phyloP scores from a whole-genome alignment of 441 rosid genomes.

The Viola pubescens region DNA sequence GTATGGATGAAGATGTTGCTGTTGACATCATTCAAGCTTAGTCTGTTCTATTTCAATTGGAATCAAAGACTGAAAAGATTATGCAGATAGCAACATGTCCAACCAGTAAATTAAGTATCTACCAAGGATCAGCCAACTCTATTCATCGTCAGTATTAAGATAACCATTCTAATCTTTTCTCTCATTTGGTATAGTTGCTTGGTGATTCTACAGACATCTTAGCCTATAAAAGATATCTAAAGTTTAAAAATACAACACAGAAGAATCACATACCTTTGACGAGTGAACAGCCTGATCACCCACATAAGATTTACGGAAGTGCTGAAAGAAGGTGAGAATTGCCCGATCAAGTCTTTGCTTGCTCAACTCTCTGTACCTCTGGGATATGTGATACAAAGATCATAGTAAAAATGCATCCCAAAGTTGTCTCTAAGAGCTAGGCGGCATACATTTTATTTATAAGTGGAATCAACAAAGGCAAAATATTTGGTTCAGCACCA shows the following conservation, averaged over 20 bases:
- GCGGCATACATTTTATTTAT: background rate
- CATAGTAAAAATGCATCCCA: background rate
- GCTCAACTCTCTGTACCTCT: conserved; percentile 89
- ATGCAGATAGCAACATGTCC: too few relatives aligned
- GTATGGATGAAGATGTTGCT: too few relatives aligned
- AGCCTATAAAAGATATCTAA: background rate
- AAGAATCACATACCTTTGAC: conserved; percentile 58
- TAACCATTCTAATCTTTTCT: too few relatives aligned
- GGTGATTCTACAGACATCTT: too few relatives aligned
- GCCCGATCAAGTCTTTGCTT: conserved; percentile 99
- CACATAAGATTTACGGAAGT: conserved; percentile 96
- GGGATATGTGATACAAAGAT: conserved; percentile 21
- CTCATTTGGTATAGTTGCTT: too few relatives aligned
- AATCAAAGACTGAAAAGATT: too few relatives aligned
- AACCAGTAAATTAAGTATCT: too few relatives aligned
- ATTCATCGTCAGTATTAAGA: too few relatives aligned
- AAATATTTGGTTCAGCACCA: too few relatives aligned
- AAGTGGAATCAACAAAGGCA: background rate
- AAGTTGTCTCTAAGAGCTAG: background rate
- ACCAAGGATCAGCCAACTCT: too few relatives aligned
- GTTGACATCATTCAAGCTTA: too few relatives aligned
- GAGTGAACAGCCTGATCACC: conserved; percentile 99
- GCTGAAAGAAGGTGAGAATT: conserved; percentile 92
- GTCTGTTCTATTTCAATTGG: too few relatives aligned
- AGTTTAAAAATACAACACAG: background rate